These are phyloP conservation scores for Solanum bulbocastanum DNA, from an alignment of 257 asterid species.

Conservation along the genomic window DNA sequence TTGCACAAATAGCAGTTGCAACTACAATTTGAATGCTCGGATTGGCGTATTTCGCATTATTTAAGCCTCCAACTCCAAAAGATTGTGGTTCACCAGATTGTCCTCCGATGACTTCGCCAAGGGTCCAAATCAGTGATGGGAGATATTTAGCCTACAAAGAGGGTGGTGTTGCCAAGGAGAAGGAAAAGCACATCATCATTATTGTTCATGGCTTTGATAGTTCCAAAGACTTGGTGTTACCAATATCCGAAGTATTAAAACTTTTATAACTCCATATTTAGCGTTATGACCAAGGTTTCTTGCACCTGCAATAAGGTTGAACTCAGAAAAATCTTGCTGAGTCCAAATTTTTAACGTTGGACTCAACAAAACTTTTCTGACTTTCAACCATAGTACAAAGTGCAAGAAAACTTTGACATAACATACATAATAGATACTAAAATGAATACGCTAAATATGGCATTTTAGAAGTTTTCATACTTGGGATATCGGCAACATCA, in stretches of 20 bases:
- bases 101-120: conserved; percentile 57
- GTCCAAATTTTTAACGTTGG: background rate
- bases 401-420: background rate
- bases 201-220: conserved; percentile 54
- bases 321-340: background rate
- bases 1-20: conserved; percentile 40
- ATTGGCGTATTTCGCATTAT: conserved; percentile 38
- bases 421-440: background rate
- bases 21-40: conserved; percentile 27
- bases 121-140: conserved; percentile 55
- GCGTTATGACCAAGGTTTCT: background rate
- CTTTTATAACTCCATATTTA: background rate
- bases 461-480: conserved; percentile 22
- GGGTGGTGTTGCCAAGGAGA: conserved; percentile 47
- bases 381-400: background rate
- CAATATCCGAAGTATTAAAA: conserved; percentile 42
- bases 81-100: conserved; percentile 66
- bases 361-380: background rate
- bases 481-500: conserved; percentile 34
- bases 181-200: conserved; percentile 47
- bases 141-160: conserved; percentile 73
- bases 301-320: background rate
- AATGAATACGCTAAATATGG: background rate
- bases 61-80: conserved; percentile 59
- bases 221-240: conserved; percentile 48